These are phyloP conservation scores for Breynia disticha DNA, from an alignment of 441 rosid species.

Conservation along the genomic window DNA sequence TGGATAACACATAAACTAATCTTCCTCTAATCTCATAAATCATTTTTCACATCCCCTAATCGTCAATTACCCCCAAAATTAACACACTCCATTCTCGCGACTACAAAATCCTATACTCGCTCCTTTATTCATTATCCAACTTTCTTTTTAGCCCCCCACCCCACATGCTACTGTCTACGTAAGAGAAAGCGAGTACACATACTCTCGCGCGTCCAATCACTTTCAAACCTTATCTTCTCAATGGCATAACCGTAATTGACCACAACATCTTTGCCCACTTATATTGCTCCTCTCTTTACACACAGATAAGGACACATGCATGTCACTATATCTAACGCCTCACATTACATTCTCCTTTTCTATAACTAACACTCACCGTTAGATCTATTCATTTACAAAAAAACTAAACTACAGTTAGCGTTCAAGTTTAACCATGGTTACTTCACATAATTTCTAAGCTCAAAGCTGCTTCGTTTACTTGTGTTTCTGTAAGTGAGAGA, in stretches of 20 bases:
- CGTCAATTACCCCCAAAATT: too few species aligned
- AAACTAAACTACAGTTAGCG: constrained; percentile 23
- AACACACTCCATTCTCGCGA: too few species aligned
- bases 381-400: constrained; percentile 19
- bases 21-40: too few species aligned
- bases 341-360: constrained; percentile 29
- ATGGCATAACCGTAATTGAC: constrained; percentile 29
- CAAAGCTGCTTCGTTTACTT: constrained; percentile 1
- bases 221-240: constrained; percentile 16
- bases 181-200: constrained; percentile 14
- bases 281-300: constrained; percentile 26
- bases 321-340: constrained; percentile 43
- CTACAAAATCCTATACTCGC: too few species aligned
- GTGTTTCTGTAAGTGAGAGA: constrained; percentile 4
- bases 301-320: constrained; percentile 76
- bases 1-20: too few species aligned
- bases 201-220: constrained; percentile 4
- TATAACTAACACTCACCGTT: constrained; percentile 23
- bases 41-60: too few species aligned
- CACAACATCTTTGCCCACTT: constrained; percentile 1
- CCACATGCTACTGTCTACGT: constrained; percentile 23
- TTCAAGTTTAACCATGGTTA: constrained; percentile 28
- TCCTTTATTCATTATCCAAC: too few species aligned
- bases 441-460: constrained; percentile 16
- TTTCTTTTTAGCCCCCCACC: too few species aligned